These are phyloP conservation scores for Fusarium cicatricum DNA, from an alignment of 2,329 filamentous ascomycete species.

Conservation along the genomic window DNA sequence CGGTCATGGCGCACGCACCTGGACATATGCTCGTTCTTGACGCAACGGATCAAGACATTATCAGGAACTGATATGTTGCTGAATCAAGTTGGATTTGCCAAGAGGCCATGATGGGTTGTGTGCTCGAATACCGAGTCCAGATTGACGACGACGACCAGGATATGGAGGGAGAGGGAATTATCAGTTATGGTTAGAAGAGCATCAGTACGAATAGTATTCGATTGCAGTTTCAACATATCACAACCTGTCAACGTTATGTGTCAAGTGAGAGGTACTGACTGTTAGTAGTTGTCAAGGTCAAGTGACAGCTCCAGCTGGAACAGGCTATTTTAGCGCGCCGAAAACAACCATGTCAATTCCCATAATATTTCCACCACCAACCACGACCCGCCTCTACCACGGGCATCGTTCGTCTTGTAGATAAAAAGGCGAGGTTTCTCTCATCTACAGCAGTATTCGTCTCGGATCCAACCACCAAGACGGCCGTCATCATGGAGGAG, in stretches of 20 bases:
- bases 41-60: constrained; percentile 52
- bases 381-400: constrained; percentile 3
- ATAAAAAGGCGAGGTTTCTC: background rate
- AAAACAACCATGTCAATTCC: background rate
- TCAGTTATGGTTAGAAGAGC: background rate
- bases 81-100: too few species aligned
- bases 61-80: background rate
- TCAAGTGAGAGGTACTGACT: background rate
- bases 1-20: constrained; percentile 68
- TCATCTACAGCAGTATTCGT: background rate
- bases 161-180: background rate
- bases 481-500: constrained; percentile 41
- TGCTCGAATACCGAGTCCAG: constrained; percentile 7
- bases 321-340: constrained; percentile 26
- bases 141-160: constrained; percentile 13
- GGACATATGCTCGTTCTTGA: constrained; percentile 71
- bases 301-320: constrained; percentile 30
- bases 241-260: background rate
- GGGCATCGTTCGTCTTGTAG: background rate
- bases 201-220: background rate
- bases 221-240: background rate
- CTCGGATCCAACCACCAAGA: background rate
- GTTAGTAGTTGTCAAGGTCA: constrained; percentile 19
- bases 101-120: too few species aligned
- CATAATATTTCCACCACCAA: constrained; percentile 18